Conservation (phyloP, 179 eudicot genomes). For the Beta corolliflora region DNA sequence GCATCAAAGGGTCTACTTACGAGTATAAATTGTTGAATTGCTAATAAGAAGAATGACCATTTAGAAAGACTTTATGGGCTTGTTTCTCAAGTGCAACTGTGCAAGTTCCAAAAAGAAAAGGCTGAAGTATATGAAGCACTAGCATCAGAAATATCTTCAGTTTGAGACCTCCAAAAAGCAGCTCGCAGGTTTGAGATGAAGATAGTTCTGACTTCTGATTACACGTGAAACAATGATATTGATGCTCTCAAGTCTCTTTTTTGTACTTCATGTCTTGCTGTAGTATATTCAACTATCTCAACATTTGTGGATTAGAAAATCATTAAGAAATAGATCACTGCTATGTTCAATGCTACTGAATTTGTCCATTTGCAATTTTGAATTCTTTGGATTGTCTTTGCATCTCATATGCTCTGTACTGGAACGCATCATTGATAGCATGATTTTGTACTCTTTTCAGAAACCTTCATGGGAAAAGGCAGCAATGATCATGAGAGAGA, state of each 20-base stretch:
- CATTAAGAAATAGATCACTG: background rate
- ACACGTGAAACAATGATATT: background rate
- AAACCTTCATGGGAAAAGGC: slow-evolving; percentile 99
- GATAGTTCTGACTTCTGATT: background rate
- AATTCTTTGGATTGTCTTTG: background rate
- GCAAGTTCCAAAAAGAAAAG: background rate
- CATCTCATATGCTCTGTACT: slow-evolving; percentile 6
- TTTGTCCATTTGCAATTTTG: background rate
- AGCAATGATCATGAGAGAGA: slow-evolving; percentile 75
- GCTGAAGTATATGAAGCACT: background rate
- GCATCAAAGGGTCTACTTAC: background rate
- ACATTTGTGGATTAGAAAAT: background rate
- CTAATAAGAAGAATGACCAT: background rate
- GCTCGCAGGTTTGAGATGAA: background rate
- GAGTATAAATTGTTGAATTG: background rate
- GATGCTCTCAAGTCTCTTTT: background rate
- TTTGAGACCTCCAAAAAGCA: background rate
- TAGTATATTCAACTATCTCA: background rate
- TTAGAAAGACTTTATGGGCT: background rate
- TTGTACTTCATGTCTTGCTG: background rate
- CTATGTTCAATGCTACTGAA: background rate
- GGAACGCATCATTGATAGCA: background rate
- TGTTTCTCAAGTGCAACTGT: background rate
- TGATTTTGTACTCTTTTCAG: slow-evolving; percentile 41
- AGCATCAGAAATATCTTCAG: background rate